phyloP scores from a whole-genome alignment of 148 eudicot genomes.

The Chenopodium quinoa region DNA sequence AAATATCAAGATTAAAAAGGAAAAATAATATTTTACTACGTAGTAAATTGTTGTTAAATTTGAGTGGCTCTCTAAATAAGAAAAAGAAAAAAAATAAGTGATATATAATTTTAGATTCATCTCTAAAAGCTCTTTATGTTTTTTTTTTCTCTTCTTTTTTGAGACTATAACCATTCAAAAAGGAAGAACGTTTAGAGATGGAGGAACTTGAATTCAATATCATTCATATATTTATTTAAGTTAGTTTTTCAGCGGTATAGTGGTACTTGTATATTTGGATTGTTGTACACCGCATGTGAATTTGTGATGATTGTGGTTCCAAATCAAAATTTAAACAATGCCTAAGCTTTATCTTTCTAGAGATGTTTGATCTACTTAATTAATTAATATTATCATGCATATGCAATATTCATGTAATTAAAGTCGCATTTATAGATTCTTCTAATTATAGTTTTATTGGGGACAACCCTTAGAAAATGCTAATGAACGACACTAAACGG shows the following conservation, averaged over 20 bases:
- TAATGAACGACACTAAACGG: not conserved
- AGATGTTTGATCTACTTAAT: not conserved
- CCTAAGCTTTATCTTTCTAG: not conserved
- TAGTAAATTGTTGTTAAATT: not conserved
- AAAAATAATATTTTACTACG: too few species aligned
- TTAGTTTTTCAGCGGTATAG: too few species aligned
- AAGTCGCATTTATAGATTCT: not conserved
- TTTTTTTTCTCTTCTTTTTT: too few species aligned
- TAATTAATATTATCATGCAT: not conserved
- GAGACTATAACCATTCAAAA: too few species aligned
- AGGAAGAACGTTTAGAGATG: too few species aligned
- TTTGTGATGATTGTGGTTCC: not conserved
- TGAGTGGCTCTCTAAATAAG: not conserved
- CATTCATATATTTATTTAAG: too few species aligned
- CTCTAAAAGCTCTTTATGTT: too few species aligned
- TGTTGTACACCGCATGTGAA: not conserved
- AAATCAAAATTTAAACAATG: not conserved
- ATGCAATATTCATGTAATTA: not conserved
- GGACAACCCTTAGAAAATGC: slow-evolving; percentile 4
- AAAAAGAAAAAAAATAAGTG: too few species aligned
- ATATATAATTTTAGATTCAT: too few species aligned
- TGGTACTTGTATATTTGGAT: not conserved
- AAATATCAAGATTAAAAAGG: too few species aligned
- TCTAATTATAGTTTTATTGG: not conserved
- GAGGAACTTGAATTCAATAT: too few species aligned